Evolutionary conservation across 2,329 filamentous ascomycete genomes (phyloP).

Genomic region (Lecanicillium sp.): DNA sequence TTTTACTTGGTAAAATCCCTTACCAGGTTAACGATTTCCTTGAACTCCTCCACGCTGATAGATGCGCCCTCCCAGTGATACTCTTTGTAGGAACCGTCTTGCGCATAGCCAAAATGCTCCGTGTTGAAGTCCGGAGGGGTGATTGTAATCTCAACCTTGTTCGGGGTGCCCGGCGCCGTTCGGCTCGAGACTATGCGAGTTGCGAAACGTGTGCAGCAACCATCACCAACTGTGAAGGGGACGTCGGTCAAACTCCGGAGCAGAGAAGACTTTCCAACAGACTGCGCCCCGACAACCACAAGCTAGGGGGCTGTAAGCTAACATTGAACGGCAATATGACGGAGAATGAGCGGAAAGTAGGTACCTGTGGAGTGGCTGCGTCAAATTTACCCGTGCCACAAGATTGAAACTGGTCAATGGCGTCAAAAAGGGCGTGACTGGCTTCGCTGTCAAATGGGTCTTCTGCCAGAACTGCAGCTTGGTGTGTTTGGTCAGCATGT

Average conservation of each 20-base stretch:
- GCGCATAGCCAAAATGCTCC: conserved; percentile 13
- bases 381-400: conserved; percentile 20
- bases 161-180: conserved; percentile 18
- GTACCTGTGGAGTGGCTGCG: conserved; percentile 25
- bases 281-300: conserved; percentile 29
- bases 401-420: conserved; percentile 26
- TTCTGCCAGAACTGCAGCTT: conserved; percentile 10
- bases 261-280: conserved; percentile 29
- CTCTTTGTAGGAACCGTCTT: conserved; percentile 11
- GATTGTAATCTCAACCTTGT: conserved; percentile 23
- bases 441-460: conserved; percentile 26
- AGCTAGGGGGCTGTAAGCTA: conserved; percentile 15
- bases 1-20: not conserved
- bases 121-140: conserved; percentile 17
- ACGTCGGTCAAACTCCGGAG: conserved; percentile 28
- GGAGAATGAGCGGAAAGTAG: not conserved
- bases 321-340: accelerated
- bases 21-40: conserved; percentile 22
- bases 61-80: conserved; percentile 15
- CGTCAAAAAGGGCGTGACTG: conserved; percentile 26
- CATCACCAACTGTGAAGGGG: conserved; percentile 24
- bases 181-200: conserved; percentile 28
- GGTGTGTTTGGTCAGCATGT: too few species aligned
- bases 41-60: conserved; percentile 21
- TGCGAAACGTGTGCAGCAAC: conserved; percentile 28